Base-by-base conservation (phyloP, 441 rosid genomes). In the Populus hybrid region DNA sequence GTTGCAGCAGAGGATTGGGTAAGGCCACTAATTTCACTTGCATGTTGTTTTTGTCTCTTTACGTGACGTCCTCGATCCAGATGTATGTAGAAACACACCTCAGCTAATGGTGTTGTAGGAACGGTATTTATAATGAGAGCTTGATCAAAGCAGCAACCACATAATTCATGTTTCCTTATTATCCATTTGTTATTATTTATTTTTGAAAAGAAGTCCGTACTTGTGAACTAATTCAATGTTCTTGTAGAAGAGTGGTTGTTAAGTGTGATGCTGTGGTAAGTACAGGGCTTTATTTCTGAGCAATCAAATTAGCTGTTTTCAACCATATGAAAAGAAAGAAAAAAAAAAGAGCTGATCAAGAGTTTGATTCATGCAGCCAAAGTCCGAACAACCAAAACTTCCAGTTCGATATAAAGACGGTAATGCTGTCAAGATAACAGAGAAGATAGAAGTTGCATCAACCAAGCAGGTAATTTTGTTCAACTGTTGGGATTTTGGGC, bases 381-480 rank as follows among this genome's bases (percentile, higher is more conserved):
- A 72, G 20, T 67, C 67, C 11, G 50, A 67, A 8, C 74, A 54
- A 14, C 35, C 71, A 26, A 64, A 70, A 46, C 65, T n/a, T 61
- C 12, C 6, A 69, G 65, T 61, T 61, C 65, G 10, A 72, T 70
- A 54, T 69, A 69, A 82, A 71, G 71, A 59, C 36, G 38, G 66
- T 8, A 77, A 74, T 70, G 36, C 70, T 46, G 73, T 59, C 9
- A 74, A 69, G 63, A 64, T 70, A 30, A 72, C 75, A 26, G 81
- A 83, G 83, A 46, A 70, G 34, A 74, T 32, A 24, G 82, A 78
- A 72, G 72, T 68, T 66, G 16, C 66, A 10, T 24, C 79, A 32
- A 69, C 67, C 68, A 42, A 76, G 28, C 65, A 24, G 77, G 85
- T 20, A 63, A 72, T 66, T 18, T 6, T 63, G 10, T 75, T 23